Evolutionary conservation across 164 flowering plant species (phyloP), one percentile per base, ranked within the genome.

Genomic region (Magnolia changhungtana): DNA sequence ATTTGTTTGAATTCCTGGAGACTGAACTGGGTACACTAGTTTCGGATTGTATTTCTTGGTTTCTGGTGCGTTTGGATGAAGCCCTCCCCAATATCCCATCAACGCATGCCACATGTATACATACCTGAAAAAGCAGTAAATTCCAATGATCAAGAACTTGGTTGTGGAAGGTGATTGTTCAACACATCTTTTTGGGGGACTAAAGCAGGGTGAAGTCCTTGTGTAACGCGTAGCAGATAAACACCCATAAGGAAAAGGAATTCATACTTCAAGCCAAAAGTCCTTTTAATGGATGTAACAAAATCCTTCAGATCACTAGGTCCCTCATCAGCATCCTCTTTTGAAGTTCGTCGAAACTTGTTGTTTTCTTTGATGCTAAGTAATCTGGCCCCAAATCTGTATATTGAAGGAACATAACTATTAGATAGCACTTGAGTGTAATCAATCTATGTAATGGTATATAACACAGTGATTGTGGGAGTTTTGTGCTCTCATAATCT

Each of bases 71-170:
- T 82, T 73, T 63, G 91, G 91, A 71, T 75, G 79, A 72, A 89
- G 81, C 69, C 92, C 92, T 29, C 92, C 91, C 92, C 92, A 91
- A 76, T 89, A 88, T 23, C 92, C 92, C 85, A 86, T 74, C 59
- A 91, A 74, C 10, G 95, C 92, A 83, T 91, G 95, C 92, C 92
- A 91, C 23, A 89, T 86, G 68, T 89, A 91, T 27, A 88, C 86
- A 63, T 87, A 90, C 83, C 90, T 89, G 84, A 76, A 76, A 82
- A 70, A 49, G 45, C 67, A 19, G 23, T 65, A 37, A 29, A 67
- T 55, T 55, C 61, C 61, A 10, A 55, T 55, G 2, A 55, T 55
- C 61, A 55, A 55, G 16, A 55, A 55, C 16, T 55, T 11, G 61
- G 10, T 55, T 55, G 45, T 55, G 13, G 61, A 55, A 55, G 61